phyloP scores from a whole-genome alignment of 208 protist genomes.

The Leishmania turanica region DNA sequence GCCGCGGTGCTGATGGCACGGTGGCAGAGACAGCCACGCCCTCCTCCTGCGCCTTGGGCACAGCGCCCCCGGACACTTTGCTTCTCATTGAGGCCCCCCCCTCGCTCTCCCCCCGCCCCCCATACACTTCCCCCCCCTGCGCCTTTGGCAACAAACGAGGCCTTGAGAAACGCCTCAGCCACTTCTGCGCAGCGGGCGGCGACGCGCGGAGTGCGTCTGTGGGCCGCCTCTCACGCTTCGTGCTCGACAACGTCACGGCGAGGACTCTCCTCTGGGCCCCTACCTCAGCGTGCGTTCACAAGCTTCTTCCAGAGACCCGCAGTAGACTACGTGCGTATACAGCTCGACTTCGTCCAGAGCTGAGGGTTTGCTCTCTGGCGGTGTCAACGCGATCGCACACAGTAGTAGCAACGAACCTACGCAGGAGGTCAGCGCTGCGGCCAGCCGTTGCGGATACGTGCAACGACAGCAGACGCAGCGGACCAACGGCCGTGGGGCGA shows the following conservation, averaged over 20 bases:
- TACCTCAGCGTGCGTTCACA: neutral
- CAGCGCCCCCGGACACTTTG: neutral
- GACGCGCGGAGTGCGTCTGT: neutral
- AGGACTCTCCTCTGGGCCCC: neutral
- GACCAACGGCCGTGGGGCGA: neutral
- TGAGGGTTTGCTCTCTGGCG: neutral
- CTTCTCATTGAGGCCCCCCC: neutral
- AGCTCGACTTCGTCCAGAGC: neutral
- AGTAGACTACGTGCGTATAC: too few relatives aligned
- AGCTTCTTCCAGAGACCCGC: neutral
- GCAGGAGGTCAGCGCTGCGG: neutral
- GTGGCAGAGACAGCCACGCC: neutral
- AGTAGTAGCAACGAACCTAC: neutral
- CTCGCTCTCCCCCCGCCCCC: too few relatives aligned
- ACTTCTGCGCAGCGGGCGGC: neutral
- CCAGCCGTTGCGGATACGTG: neutral
- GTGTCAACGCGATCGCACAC: neutral
- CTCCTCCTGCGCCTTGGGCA: neutral
- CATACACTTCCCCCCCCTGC: neutral
- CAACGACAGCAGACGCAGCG: neutral
- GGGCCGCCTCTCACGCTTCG: neutral
- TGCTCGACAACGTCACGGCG: neutral
- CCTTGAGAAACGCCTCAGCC: neutral
- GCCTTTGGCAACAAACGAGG: neutral
- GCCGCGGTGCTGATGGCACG: neutral